Evolutionary conservation across 169 alveolate genomes (phyloP), one percentile per base, ranked within the genome.

Genomic region (Nephromyces sp.): DNA sequence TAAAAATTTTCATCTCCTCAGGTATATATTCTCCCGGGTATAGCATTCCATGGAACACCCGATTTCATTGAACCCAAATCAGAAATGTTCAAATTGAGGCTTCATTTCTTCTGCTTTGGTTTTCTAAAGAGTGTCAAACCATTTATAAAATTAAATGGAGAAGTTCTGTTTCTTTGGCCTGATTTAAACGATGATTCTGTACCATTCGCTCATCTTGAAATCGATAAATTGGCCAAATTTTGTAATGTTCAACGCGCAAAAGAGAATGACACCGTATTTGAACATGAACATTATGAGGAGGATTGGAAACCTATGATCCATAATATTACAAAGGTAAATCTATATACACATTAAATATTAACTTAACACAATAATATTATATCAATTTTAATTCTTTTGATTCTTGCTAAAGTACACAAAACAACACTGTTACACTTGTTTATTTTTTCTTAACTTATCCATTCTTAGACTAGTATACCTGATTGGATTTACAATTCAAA

Each of bases 91-190:
- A 66, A 65, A 33, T 65, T 80, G 35, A 82, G 86, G 57, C 74
- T 80, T 62, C 73, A 80, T 75, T 72, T 80, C 62, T 80, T 80
- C 70, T 76, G 84, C 80, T 80, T 80, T 68, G 74, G 86, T 76
- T 69, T 80, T 69, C 57, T 80, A 70, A 80, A 80, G 74, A 70
- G 80, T 61, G 68, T 78, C 74, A 69, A 72, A 35, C 73, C 73
- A 70, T 68, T 75, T 62, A 62, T 80, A 21, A 72, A 72, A 69
- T 71, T 77, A 1, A 70, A 66, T 61, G 86, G 81, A 52, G 74
- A 80, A 57, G 81, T 65, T 0, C 75, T 69, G 34, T 66, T 80
- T 24, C 70, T 80, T 57, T 80, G 73, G 29, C 86, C 86, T n/a
- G 82, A 66, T 21, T 75, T 66, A 30, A 32, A 68, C 0, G 0